Percentiles rank a stretch among this genome's conserved stretches.
phyloP scores from a whole-genome alignment of 768 basidiomycete species.

The Pisolithus orientalis region DNA sequence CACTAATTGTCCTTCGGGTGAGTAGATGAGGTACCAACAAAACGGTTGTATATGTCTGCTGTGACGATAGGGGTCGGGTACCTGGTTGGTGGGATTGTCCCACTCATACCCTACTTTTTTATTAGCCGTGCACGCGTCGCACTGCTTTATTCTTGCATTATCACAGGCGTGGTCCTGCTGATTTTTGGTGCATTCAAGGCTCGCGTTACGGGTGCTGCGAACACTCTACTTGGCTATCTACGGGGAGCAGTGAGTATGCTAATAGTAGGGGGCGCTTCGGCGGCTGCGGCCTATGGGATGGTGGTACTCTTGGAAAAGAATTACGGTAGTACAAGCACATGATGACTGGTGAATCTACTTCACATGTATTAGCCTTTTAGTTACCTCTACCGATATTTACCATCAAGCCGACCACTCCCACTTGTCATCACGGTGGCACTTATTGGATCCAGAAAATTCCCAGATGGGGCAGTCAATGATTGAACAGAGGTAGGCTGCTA shows the following conservation, averaged over 20 bases:
- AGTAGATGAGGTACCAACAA: conserved; percentile 82
- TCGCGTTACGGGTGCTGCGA: conserved; percentile 74
- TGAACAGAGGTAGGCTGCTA: too few species aligned
- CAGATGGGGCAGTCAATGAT: too few species aligned
- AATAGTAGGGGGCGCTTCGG: conserved; percentile 85
- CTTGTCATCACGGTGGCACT: too few species aligned
- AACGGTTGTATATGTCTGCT: conserved; percentile 83
- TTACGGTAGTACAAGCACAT: background rate
- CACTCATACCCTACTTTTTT: conserved; percentile 91
- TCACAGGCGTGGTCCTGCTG: conserved; percentile 83
- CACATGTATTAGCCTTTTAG: too few species aligned
- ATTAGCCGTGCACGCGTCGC: conserved; percentile 61
- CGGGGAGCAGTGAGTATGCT: conserved; percentile 89
- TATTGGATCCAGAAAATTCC: too few species aligned
- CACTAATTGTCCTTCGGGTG: background rate
- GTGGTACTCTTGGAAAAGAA: conserved; percentile 42
- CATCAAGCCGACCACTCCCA: too few species aligned
- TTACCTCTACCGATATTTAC: too few species aligned
- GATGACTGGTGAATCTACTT: background rate
- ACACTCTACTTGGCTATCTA: conserved; percentile 59
- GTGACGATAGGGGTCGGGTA: conserved; percentile 95
- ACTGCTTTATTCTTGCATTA: conserved; percentile 64
- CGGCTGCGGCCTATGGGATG: conserved; percentile 63
- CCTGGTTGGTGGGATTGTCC: conserved; percentile 88
- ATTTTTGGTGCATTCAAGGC: conserved; percentile 91